A percentile compares a stretch with the other conserved stretches of the same genome.
Conservation (phyloP, 257 asterid genomes). For the Solanum chiquidenum region DNA sequence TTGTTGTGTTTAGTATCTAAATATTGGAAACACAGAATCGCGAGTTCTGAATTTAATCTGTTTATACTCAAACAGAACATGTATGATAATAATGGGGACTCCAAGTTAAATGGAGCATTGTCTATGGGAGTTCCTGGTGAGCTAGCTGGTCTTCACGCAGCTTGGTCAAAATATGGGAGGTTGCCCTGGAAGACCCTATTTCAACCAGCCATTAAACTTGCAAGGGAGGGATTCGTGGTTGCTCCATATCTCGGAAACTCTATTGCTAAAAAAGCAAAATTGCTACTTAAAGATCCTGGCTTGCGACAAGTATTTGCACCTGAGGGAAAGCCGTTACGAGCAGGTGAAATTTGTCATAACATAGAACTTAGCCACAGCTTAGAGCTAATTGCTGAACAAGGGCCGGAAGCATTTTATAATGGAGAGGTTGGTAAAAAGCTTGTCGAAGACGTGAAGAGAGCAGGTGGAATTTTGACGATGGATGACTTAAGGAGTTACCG, state of each 20-base stretch:
- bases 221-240: conserved; percentile 68
- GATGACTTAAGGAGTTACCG: conserved; percentile 63
- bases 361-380: conserved; percentile 66
- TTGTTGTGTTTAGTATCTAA: not conserved
- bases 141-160: conserved; percentile 76
- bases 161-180: conserved; percentile 65
- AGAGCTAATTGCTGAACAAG: conserved; percentile 58
- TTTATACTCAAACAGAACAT: conserved; percentile 42
- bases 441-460: conserved; percentile 48
- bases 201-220: conserved; percentile 64
- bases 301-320: conserved; percentile 61
- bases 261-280: conserved; percentile 13
- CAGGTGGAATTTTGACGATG: conserved; percentile 80
- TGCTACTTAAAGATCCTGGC: conserved; percentile 54
- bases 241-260: conserved; percentile 41
- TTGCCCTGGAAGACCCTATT: conserved; percentile 68
- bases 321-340: conserved; percentile 43
- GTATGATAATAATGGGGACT: conserved; percentile 42
- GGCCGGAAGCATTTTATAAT: conserved; percentile 60
- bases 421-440: conserved; percentile 64
- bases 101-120: conserved; percentile 51
- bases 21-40: not conserved
- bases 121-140: conserved; percentile 92
- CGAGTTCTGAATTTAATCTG: not conserved
- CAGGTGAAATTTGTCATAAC: conserved; percentile 71